Conservation (phyloP, 1,139 yeast genomes). For the Saccharomyces hybrid region DNA sequence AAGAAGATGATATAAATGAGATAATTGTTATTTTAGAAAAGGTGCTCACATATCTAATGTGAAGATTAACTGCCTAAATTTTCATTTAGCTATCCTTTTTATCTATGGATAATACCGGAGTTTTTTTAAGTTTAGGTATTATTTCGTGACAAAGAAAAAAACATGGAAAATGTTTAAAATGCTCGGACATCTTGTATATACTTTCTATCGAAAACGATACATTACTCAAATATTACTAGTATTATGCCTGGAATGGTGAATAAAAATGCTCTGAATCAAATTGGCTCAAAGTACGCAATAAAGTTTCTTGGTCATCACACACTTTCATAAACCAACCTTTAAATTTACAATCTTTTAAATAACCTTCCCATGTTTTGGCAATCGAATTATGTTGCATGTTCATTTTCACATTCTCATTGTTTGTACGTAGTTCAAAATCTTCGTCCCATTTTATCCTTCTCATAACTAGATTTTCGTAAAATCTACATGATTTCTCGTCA, state of each 20-base stretch:
- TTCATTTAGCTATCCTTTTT: too few species aligned
- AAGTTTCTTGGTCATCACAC: slow-evolving; percentile 18
- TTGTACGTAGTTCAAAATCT: slow-evolving; percentile 29
- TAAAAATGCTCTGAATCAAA: slow-evolving; percentile 14
- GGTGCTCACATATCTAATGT: too few species aligned
- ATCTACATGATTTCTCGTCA: slow-evolving; percentile 49
- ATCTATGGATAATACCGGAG: too few species aligned
- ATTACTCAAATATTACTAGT: neutral
- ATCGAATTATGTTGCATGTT: slow-evolving; percentile 48
- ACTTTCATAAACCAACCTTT: slow-evolving; percentile 30
- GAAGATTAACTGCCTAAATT: too few species aligned
- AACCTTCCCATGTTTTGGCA: slow-evolving; percentile 70
- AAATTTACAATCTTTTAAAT: slow-evolving; percentile 36
- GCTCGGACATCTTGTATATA: too few species aligned
- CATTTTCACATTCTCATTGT: slow-evolving; percentile 17
- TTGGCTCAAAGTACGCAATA: slow-evolving; percentile 15
- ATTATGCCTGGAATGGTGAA: neutral
- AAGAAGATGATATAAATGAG: neutral
- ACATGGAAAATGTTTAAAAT: too few species aligned
- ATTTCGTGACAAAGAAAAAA: too few species aligned
- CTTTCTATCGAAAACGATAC: too few species aligned
- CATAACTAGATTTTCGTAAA: slow-evolving; percentile 55
- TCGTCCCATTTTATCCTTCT: slow-evolving; percentile 68
- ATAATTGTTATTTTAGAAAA: too few species aligned
- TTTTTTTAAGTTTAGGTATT: too few species aligned